phyloP scores from a whole-genome alignment of 116 monocot species.

The Trichopus zeylanicus region DNA sequence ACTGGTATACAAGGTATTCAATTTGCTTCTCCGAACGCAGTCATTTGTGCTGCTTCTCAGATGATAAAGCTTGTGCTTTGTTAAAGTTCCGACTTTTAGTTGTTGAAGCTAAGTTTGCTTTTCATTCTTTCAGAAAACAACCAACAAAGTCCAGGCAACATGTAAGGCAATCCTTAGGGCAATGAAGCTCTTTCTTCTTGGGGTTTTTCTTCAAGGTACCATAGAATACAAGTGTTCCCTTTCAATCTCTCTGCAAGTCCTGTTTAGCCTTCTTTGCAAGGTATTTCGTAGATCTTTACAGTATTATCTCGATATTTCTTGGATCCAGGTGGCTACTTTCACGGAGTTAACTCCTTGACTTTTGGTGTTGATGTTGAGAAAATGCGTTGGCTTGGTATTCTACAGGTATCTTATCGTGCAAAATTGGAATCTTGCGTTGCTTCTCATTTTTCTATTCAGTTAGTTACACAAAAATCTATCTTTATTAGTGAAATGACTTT shows the following conservation, averaged over 20 bases:
- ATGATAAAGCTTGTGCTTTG: neutral
- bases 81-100: neutral
- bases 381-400: slow-evolving; percentile 78
- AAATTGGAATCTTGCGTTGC: neutral
- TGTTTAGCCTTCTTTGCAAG: neutral
- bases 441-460: neutral
- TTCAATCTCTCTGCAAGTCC: neutral
- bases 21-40: neutral
- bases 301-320: slow-evolving; percentile 2
- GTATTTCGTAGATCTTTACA: neutral
- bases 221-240: neutral
- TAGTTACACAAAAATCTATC: neutral
- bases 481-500: neutral
- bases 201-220: slow-evolving; percentile 57
- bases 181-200: slow-evolving; percentile 45
- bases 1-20: slow-evolving; percentile 74
- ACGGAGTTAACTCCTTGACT: slow-evolving; percentile 68
- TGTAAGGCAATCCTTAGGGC: slow-evolving; percentile 37
- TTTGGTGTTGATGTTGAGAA: slow-evolving; percentile 71
- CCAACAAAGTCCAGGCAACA: slow-evolving; percentile 31
- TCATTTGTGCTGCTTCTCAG: neutral
- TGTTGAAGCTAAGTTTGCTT: neutral
- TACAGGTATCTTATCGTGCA: slow-evolving; percentile 50
- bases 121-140: slow-evolving; percentile 29
- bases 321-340: slow-evolving; percentile 77